Base-by-base conservation (phyloP, 768 basidiomycete genomes). In the Podaxis pistillaris region DNA sequence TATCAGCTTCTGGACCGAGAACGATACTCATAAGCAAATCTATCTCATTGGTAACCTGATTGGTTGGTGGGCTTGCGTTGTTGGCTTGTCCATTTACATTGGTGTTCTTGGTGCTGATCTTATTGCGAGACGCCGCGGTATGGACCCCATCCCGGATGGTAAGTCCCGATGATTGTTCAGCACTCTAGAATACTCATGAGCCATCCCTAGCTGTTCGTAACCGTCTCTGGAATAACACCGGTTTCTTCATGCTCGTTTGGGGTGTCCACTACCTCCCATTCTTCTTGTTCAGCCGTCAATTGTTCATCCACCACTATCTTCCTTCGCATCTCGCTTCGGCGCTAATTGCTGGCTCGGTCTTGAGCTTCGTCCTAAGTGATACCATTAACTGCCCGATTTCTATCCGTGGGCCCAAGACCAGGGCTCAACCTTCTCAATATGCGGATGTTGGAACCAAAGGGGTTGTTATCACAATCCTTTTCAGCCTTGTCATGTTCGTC, bases 1-100 rank as follows among this genome's bases (percentile, higher is more conserved):
- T 54, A 98, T 99, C 78, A 96, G 94, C 71, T 98, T 98, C 83
- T 99, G 97, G 97, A 99, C 97, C 4, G 82, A 92, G 68, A 88
- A 82, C 60, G 89, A 89, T 5, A 80, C 81, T 11, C 88, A 93
- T 71, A 89, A 91, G 74, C 97, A 99, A 74, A 95, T 99, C 57
- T 99, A 99, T 76, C 81, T 98, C 63, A 92, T 96, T 68, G 97
- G 97, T 26, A 99, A 99, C 74, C 74, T 97, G 54, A 74, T 94
- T 66, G 92, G 93, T 12, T 98, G 96, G 95, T 98, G 96, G 94
- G 83, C 90, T 1, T 94, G 93, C 74, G 88, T 92, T 41, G 80
- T 96, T 36, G 88, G 91, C 0, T 74, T 98, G 55, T 90, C 90
- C 2, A 86, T 98, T 49, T 97, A 91, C 71, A 79, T 95, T 60